Conservation (phyloP, 2,329 filamentous ascomycete species). For the Hansfordia pulvinata region DNA sequence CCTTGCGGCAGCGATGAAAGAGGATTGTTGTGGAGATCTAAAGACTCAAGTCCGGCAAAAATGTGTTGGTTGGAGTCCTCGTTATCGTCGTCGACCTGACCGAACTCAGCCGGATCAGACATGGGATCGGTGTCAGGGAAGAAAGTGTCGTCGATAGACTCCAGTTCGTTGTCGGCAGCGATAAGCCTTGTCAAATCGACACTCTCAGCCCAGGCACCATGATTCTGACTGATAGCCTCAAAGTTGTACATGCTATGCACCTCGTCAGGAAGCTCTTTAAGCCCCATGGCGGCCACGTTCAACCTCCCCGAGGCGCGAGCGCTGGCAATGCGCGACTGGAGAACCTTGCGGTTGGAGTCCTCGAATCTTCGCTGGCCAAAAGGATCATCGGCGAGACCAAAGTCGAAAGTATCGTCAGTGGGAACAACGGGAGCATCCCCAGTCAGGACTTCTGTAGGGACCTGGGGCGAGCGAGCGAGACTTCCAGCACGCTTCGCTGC, state of each 20-base stretch:
- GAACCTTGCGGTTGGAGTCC: slow-evolving; percentile 47
- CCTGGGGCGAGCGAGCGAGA: slow-evolving; percentile 10
- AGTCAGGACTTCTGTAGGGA: slow-evolving; percentile 10
- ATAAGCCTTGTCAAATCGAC: slow-evolving; percentile 77
- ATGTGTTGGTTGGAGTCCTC: slow-evolving; percentile 58
- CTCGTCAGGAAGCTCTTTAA: slow-evolving; percentile 68
- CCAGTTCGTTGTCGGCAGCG: slow-evolving; percentile 81
- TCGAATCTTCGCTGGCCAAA: slow-evolving; percentile 54
- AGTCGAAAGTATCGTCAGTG: slow-evolving; percentile 38
- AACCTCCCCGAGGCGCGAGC: slow-evolving; percentile 69
- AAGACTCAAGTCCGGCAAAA: slow-evolving; percentile 66
- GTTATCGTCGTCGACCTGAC: too few species aligned
- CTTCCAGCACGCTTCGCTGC: slow-evolving; percentile 54
- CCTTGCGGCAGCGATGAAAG: slow-evolving; percentile 63
- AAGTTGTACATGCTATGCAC: slow-evolving; percentile 86
- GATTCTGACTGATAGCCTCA: slow-evolving; percentile 47
- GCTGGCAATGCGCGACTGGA: slow-evolving; percentile 57
- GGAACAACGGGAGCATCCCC: slow-evolving; percentile 34
- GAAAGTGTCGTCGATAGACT: slow-evolving; percentile 54
- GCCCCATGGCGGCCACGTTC: slow-evolving; percentile 74
- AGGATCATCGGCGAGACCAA: slow-evolving; percentile 48
- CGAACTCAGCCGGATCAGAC: slow-evolving; percentile 38
- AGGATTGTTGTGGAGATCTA: slow-evolving; percentile 80
- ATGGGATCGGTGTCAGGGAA: slow-evolving; percentile 64
- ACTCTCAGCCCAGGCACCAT: slow-evolving; percentile 75